Evolutionary conservation across 768 basidiomycete species (phyloP), one percentile per base, ranked within the genome.

Genomic region (Termitomyces sp.): DNA sequence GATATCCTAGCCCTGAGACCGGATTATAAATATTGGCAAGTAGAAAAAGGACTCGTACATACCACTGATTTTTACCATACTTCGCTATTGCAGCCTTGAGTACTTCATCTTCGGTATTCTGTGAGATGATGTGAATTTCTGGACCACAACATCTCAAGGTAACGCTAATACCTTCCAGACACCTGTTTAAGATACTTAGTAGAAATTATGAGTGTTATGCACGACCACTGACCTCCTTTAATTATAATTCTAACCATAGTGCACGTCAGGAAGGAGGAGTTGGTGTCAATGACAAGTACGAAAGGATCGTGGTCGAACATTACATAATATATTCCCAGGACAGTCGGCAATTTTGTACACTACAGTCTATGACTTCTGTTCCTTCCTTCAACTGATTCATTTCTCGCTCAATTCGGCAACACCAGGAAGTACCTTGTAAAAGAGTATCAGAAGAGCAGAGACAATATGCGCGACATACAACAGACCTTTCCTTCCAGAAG

Each of bases 51-150:
- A 62, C 32, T 48, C 18, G 24, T 13, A 63, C 76, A 42, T 63
- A 85, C 90, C 94, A 96, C 79, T 96, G 94, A 68, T 96, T 95
- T 77, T 95, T 94, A 66, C 93, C 93, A 66, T 95, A 95, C 80
- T 95, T 94, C 62, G 92, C 91, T 66, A 98, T 98, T 66, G 97
- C 97, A 61, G 97, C 97, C 75, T 99, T 99, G 65, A 99, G 82
- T 53, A 99, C 97, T 72, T 99, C 97, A 71, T 99, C 95, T 73
- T 95, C 93, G 24, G 93, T 94, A 78, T 94, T 94, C 89, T 94
- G 58, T 20, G 30, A 33, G 40, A 47, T 26, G 6, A 18, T 33
- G 51, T 62, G 30, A 58, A 44, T 58, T 38, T 20, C 38, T 12
- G 26, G 4, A 53, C 18, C 24, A 38, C n/a, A 30, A 12, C 10